A percentile compares a stretch with the other conserved stretches of the same genome.
Conservation (phyloP, 164 flowering plant genomes). For the Protea cynaroides region DNA sequence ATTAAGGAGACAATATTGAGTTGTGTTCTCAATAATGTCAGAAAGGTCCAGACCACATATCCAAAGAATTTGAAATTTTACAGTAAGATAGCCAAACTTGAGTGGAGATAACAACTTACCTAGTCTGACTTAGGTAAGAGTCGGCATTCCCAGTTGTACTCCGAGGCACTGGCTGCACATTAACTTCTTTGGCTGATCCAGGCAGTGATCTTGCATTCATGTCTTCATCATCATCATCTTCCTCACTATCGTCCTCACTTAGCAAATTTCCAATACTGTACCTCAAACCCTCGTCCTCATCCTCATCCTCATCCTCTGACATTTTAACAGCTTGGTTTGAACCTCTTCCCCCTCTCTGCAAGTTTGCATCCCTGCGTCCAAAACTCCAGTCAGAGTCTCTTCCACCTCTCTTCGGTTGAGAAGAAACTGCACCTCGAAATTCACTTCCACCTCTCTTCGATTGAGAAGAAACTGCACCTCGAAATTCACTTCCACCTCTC, state of each 20-base stretch:
- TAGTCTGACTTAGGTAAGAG: conserved; percentile 68
- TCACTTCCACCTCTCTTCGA: conserved; percentile 18
- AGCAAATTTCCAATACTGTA: too few species aligned
- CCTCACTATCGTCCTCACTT: conserved; percentile 16
- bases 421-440: conserved; percentile 12
- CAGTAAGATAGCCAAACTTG: not conserved
- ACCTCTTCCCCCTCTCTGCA: conserved; percentile 7
- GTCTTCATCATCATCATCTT: conserved; percentile 6
- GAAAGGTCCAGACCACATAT: not conserved
- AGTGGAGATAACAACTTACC: conserved; percentile 27
- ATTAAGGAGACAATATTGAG: not conserved
- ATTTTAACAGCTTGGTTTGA: not conserved
- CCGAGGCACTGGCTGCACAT: conserved; percentile 7
- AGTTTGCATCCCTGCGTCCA: conserved; percentile 13
- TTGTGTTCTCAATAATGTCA: not conserved
- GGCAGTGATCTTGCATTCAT: conserved; percentile 17
- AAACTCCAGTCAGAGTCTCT: conserved; percentile 14
- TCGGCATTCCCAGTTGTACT: conserved; percentile 33
- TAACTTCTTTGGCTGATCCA: conserved; percentile 19
- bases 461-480: conserved; percentile 10
- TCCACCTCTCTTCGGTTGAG: conserved; percentile 14
- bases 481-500: conserved; percentile 20
- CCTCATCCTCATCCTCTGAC: conserved; percentile 15
- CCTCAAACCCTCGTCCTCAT: too few species aligned
- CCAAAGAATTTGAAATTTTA: not conserved